Base-by-base conservation (phyloP, 148 eudicot species). In the Heliosperma pusillum region DNA sequence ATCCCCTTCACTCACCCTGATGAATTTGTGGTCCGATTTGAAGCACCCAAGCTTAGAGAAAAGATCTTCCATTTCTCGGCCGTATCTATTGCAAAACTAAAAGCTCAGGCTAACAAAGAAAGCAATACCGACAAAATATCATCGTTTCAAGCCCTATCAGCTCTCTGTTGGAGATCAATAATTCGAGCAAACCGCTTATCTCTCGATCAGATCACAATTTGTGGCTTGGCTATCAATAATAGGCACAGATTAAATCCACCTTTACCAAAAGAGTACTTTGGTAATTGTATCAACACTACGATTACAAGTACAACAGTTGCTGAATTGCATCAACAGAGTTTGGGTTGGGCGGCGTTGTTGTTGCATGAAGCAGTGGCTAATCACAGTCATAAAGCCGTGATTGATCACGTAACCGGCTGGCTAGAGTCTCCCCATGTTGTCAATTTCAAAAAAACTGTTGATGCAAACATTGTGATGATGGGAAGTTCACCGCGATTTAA, bases 401-500 rank as follows among this genome's bases (percentile, higher is more conserved):
- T 45, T 5, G 69, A 71, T 27, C 21, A 13, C 20, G 0, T 71
- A 1, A 9, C 20, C 0, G 2, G 4, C 10, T 84, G 83, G 33
- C 10, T 77, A 2, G 3, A 66, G 2, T 61, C 75, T 60, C 86
- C 77, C 2, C 25, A 20, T 57, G 70, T 71, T 22, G 42, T n/a
- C 53, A 73, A 62, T 16, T 22, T 44, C 1, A 53, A 15, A 0
- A 17, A 1, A 2, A 0, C 33, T 11, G 45, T 42, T 33, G 85
- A 82, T 44, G 79, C 91, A 10, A 16, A 0, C 60, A 88, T 81
- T 10, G 83, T 78, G 82, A 81, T 40, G 8, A 83, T 91, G 81
- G 86, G 85, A 9, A 85, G 90, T 66, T 91, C 97, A 0, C 94
- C 97, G 3, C 80, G 93, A 76, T 89, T 93, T 55, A 86, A 91